A percentile compares a stretch with the other conserved stretches of the same genome.
Conservation (phyloP, 257 asterid species). For the Salvia hispanica region DNA sequence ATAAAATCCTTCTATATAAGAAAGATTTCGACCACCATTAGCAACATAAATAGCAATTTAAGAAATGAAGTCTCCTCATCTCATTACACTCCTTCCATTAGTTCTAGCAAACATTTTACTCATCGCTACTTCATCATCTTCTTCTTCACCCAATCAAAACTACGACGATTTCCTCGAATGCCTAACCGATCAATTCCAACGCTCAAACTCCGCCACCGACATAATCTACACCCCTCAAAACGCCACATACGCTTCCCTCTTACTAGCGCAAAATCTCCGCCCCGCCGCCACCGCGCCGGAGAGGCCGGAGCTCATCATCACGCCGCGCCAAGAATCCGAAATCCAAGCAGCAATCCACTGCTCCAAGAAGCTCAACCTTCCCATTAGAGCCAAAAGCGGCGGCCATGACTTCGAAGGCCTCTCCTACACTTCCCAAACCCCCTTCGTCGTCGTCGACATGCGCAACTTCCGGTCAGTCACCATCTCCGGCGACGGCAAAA, state of each 20-base stretch:
- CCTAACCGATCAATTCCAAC: slow-evolving; percentile 24
- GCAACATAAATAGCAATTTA: neutral
- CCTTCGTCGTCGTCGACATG: slow-evolving; percentile 40
- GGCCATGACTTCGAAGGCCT: slow-evolving; percentile 52
- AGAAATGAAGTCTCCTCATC: slow-evolving; percentile 11
- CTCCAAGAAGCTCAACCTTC: slow-evolving; percentile 29
- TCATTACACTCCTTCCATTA: neutral
- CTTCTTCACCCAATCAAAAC: neutral
- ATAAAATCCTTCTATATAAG: neutral
- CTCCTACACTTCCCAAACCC: slow-evolving; percentile 30
- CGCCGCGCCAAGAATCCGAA: slow-evolving; percentile 36
- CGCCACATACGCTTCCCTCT: slow-evolving; percentile 32
- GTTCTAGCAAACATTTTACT: neutral
- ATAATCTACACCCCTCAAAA: slow-evolving; percentile 37
- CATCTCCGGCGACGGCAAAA: neutral
- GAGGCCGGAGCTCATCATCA: slow-evolving; percentile 33
- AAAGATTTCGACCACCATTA: neutral
- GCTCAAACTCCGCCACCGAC: slow-evolving; percentile 20
- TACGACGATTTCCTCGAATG: slow-evolving; percentile 31
- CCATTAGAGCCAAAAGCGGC: slow-evolving; percentile 37
- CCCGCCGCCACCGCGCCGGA: neutral
- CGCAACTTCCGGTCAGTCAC: slow-evolving; percentile 31
- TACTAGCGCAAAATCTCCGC: slow-evolving; percentile 24
- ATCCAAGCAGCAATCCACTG: slow-evolving; percentile 36
- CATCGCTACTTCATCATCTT: neutral